phyloP scores from a whole-genome alignment of 2,329 filamentous ascomycete species.

The Periconia macrospinosa region DNA sequence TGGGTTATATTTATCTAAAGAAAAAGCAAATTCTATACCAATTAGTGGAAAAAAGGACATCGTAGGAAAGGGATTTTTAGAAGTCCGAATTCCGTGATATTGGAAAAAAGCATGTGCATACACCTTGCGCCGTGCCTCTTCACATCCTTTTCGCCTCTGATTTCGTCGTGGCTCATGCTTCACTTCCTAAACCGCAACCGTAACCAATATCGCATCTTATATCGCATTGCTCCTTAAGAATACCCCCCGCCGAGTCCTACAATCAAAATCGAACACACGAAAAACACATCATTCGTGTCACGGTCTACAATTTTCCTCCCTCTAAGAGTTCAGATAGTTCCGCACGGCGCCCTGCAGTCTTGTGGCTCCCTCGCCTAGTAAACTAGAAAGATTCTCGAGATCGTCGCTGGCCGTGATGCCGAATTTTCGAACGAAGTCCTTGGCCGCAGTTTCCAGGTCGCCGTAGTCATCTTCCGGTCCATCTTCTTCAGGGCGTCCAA shows the following conservation, averaged over 20 bases:
- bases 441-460: constrained; percentile 88
- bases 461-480: constrained; percentile 73
- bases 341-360: constrained; percentile 68
- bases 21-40: no score
- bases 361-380: constrained; percentile 82
- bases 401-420: constrained; percentile 96
- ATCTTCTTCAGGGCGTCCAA: constrained; percentile 88
- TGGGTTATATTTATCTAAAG: no score
- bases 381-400: constrained; percentile 81
- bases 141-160: not conserved
- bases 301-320: not conserved
- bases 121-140: not conserved
- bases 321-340: constrained; percentile 45
- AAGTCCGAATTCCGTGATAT: not conserved
- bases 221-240: not conserved
- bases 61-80: not conserved
- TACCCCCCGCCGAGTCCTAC: not conserved
- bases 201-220: no score
- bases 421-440: constrained; percentile 94
- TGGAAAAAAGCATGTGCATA: not conserved
- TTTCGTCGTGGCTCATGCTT: not conserved
- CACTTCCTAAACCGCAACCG: not conserved
- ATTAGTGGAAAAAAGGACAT: no score
- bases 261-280: not conserved
- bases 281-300: not conserved